Conservation (phyloP, 176 grass and related monocot genomes). For the Tillandsia leiboldiana region DNA sequence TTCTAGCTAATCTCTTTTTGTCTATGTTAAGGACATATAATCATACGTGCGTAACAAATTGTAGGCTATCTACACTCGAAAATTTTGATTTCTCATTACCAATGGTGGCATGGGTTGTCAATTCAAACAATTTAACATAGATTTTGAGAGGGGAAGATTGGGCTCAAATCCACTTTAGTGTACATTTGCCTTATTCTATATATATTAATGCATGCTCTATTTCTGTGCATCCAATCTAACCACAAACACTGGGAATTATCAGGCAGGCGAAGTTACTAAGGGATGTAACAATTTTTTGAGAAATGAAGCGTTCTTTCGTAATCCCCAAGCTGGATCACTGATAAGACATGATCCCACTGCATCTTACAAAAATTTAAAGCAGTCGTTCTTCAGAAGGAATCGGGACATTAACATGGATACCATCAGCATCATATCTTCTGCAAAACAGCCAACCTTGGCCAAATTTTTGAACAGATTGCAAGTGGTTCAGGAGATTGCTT, state of each 20-base stretch:
- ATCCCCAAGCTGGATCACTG: slow-evolving; percentile 39
- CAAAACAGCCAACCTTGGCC: slow-evolving; percentile 27
- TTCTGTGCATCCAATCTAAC: no score
- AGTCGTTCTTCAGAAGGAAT: slow-evolving; percentile 60
- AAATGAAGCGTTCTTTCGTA: slow-evolving; percentile 29
- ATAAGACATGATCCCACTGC: slow-evolving; percentile 16
- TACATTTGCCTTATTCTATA: background rate
- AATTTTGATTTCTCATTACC: no score
- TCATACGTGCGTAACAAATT: no score
- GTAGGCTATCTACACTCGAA: no score
- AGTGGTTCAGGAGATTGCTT: slow-evolving; percentile 55
- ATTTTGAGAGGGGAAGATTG: no score
- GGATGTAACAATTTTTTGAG: slow-evolving; percentile 35
- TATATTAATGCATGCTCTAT: background rate
- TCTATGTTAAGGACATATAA: no score
- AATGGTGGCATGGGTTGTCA: no score
- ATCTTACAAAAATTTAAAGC: slow-evolving; percentile 35
- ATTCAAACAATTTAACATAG: no score
- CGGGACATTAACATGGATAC: slow-evolving; percentile 24
- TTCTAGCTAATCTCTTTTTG: no score
- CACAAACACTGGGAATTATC: slow-evolving; percentile 45
- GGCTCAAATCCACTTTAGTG: background rate
- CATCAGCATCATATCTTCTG: slow-evolving; percentile 36
- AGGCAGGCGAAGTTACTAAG: slow-evolving; percentile 71
- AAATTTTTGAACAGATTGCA: slow-evolving; percentile 48